Evolutionary conservation across 352 stramenopile species (phyloP), one percentile per base, ranked within the genome.

Genomic region (Blastocystis sp.): DNA sequence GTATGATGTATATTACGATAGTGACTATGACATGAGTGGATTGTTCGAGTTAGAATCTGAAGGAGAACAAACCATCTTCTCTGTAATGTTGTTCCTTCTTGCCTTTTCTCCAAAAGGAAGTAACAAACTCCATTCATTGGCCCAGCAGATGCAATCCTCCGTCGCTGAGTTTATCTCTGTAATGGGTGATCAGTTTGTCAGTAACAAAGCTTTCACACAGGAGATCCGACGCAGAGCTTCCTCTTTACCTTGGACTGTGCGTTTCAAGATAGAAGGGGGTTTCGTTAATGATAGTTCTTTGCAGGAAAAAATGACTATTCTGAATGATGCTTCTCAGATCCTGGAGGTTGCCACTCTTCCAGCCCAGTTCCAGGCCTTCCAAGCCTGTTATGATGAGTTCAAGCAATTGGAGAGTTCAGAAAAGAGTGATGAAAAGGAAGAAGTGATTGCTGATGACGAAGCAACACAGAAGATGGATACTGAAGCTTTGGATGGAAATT

Each of bases 1-100:
- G 9, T 21, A 19, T 0, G 6, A 21, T 59, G n/a, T 75, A 21
- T 6, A 52, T n/a, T 56, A 12, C 32, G 12, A 4, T 75, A 80
- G 69, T 63, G 69, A 80, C 21, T 80, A 80, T 63, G 69, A 80
- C n/a, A 16, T 54, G 24, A 80, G 69, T 5, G 69, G 69, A 39
- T 37, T 80, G 1, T 80, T 42, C 43, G 43, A 80, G 51, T 29
- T 80, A 0, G 69, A 80, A 37, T 63, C 69, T 27, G 69, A 80
- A 27, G 43, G 39, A 16, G 27, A 43, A 14, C 24, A 54, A 14
- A 46, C 12, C 11, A 51, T 80, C 24, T 80, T 29, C 11, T 29
- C 46, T 24, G 43, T 49, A 21, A 51, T 80, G 35, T 14, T 63
- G 12, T 63, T 29, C 24, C 42, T 80, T 4, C 69, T 80, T 19